Percentiles rank a stretch among this genome's conserved stretches.
phyloP scores from a whole-genome alignment of 2,329 filamentous ascomycete genomes.

The Fusarium sp. region DNA sequence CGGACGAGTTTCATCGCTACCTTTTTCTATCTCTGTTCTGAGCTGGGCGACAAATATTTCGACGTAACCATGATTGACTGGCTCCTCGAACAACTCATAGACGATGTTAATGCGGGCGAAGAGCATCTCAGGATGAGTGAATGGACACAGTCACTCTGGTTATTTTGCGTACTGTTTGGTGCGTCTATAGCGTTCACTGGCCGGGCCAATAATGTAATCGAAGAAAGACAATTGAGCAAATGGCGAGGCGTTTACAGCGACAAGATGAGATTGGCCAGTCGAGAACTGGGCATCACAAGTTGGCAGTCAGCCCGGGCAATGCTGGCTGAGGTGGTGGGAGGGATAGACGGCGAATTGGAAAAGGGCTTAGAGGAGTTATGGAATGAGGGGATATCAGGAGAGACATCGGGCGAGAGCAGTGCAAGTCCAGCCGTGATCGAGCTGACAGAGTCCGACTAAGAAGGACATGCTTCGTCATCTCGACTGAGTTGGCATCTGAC shows the following conservation, averaged over 20 bases:
- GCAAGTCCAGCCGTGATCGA: slow-evolving; percentile 44
- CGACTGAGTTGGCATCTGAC: slow-evolving; percentile 17
- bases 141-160: slow-evolving; percentile 59
- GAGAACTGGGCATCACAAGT: slow-evolving; percentile 52
- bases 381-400: slow-evolving; percentile 53
- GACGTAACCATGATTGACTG: slow-evolving; percentile 60
- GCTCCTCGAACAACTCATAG: slow-evolving; percentile 60
- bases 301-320: slow-evolving; percentile 56
- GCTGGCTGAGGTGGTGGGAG: slow-evolving; percentile 56
- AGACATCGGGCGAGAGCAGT: slow-evolving; percentile 30
- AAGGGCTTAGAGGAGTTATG: slow-evolving; percentile 56
- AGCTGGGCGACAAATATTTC: slow-evolving; percentile 56
- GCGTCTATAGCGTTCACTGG: slow-evolving; percentile 57
- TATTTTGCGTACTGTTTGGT: slow-evolving; percentile 61
- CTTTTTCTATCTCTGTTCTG: slow-evolving; percentile 61
- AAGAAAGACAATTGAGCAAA: slow-evolving; percentile 54
- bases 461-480: slow-evolving; percentile 19
- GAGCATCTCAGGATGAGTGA: slow-evolving; percentile 55
- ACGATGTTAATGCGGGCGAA: slow-evolving; percentile 58
- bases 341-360: slow-evolving; percentile 57
- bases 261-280: slow-evolving; percentile 57
- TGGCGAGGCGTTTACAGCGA: slow-evolving; percentile 55
- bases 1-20: slow-evolving; percentile 61
- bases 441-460: slow-evolving; percentile 43
- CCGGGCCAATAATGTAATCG: slow-evolving; percentile 51